phyloP scores from a whole-genome alignment of 2,329 filamentous ascomycete genomes.

The Aspergillus awamori region DNA sequence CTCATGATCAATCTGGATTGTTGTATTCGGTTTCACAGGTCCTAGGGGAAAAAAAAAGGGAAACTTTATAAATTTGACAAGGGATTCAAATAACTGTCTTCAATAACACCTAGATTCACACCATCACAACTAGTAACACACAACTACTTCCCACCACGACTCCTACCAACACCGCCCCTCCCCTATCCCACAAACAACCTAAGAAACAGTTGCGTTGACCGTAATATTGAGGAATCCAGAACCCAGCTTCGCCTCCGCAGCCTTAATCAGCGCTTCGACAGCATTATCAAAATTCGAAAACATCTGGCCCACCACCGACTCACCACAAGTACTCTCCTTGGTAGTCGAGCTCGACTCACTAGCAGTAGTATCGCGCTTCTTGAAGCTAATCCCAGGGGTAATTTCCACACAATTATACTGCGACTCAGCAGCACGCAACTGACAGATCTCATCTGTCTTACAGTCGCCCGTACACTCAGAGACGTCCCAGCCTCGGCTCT shows the following conservation, averaged over 20 bases:
- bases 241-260: slow-evolving; percentile 18
- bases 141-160: no score
- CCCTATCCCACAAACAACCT: no score
- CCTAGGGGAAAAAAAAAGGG: no score
- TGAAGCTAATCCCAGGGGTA: slow-evolving; percentile 38
- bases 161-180: not conserved
- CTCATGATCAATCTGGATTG: no score
- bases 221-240: slow-evolving; percentile 17
- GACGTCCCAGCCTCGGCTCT: slow-evolving; percentile 52
- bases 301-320: slow-evolving; percentile 21
- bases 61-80: no score
- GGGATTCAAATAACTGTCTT: no score
- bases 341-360: not conserved
- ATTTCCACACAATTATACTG: slow-evolving; percentile 56
- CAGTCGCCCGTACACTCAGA: slow-evolving; percentile 50
- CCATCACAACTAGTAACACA: no score
- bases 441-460: slow-evolving; percentile 52
- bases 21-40: no score
- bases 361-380: slow-evolving; percentile 27
- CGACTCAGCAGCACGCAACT: slow-evolving; percentile 41
- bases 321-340: slow-evolving; percentile 17
- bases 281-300: slow-evolving; percentile 21
- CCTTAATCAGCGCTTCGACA: slow-evolving; percentile 16
- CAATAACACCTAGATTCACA: no score
- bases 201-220: slow-evolving; percentile 13